Percentiles rank a stretch among this genome's conserved stretches.
These are phyloP conservation scores for Erythrophleum fordii DNA, from an alignment of 306 rosid genomes.

Conservation along the genomic window DNA sequence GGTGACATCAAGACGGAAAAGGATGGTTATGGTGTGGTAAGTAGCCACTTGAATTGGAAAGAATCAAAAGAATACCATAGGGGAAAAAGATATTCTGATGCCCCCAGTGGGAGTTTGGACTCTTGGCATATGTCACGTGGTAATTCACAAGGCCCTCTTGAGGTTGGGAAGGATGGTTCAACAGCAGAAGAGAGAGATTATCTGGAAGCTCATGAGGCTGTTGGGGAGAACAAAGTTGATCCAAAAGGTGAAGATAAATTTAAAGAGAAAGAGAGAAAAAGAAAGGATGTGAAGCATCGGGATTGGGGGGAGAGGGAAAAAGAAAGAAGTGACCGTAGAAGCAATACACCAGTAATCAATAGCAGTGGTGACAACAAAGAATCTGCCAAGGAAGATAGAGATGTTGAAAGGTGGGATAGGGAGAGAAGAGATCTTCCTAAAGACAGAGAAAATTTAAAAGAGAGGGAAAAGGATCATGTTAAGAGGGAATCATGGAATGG, in stretches of 20 bases:
- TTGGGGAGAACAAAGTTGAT: constrained; percentile 84
- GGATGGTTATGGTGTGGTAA: constrained; percentile 55
- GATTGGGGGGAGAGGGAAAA: constrained; percentile 93
- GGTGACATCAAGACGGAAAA: constrained; percentile 65
- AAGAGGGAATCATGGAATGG: constrained; percentile 74
- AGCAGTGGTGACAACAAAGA: constrained; percentile 69
- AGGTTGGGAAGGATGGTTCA: constrained; percentile 65
- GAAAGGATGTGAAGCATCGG: constrained; percentile 77
- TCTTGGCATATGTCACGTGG: constrained; percentile 65
- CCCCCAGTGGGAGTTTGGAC: constrained; percentile 61
- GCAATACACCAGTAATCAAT: constrained; percentile 58
- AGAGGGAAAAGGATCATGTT: constrained; percentile 68
- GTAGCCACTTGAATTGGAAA: constrained; percentile 73
- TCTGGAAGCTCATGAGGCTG: constrained; percentile 73
- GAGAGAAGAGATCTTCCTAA: constrained; percentile 75
- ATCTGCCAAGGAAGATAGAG: constrained; percentile 75
- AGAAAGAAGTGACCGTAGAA: constrained; percentile 82
- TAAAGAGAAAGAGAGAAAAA: constrained; percentile 80
- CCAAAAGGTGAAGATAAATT: constrained; percentile 80
- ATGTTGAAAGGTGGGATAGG: constrained; percentile 75
- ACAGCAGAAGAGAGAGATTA: constrained; percentile 63
- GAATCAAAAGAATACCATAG: constrained; percentile 77
- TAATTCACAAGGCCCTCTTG: constrained; percentile 56
- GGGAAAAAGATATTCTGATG: constrained; percentile 70
- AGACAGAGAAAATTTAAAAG: constrained; percentile 73